Percentiles rank a stretch among this genome's conserved stretches.
Conservation (phyloP, 495 filamentous ascomycete species). For the Hyphodiscus hymeniophilus region DNA sequence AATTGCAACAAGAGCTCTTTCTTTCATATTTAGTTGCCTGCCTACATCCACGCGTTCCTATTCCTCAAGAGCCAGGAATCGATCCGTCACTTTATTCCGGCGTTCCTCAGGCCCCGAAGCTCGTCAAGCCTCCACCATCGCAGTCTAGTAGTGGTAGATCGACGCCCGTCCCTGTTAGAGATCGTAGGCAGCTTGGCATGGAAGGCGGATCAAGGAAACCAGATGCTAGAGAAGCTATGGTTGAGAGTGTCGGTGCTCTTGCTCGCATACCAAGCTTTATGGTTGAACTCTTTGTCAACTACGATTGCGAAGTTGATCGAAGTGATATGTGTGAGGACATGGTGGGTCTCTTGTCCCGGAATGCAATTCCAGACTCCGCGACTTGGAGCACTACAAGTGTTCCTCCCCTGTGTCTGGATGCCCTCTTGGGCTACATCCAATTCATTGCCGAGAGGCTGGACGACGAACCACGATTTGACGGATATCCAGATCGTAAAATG, state of each 20-base stretch:
- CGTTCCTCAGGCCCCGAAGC: conserved; percentile 81
- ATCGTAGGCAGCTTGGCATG: conserved; percentile 85
- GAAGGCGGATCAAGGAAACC: conserved; percentile 89
- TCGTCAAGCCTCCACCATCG: conserved; percentile 74
- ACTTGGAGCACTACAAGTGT: conserved; percentile 99
- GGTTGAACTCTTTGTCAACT: conserved; percentile 94
- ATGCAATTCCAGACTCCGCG: conserved; percentile 93
- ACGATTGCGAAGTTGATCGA: conserved; percentile 92
- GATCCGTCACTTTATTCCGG: conserved; percentile 88
- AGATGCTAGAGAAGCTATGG: conserved; percentile 95
- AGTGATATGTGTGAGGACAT: conserved; percentile 92
- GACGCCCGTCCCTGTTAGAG: conserved; percentile 89
- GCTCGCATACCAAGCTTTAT: conserved; percentile 89
- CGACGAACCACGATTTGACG: conserved; percentile 53
- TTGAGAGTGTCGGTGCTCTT: conserved; percentile 88
- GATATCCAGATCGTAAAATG: conserved; percentile 53
- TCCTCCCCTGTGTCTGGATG: conserved; percentile 87
- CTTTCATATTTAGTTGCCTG: conserved; percentile 91
- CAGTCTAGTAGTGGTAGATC: conserved; percentile 73
- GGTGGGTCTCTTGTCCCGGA: conserved; percentile 84
- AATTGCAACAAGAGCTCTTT: conserved; percentile 95
- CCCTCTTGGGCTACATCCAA: conserved; percentile 82
- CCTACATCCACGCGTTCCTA: conserved; percentile 84
- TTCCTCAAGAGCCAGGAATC: conserved; percentile 83
- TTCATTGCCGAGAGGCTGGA: conserved; percentile 83